Percentiles rank a stretch among this genome's conserved stretches.
phyloP scores from a whole-genome alignment of 2,329 filamentous ascomycete species.

The Ophiobolus disseminans region DNA sequence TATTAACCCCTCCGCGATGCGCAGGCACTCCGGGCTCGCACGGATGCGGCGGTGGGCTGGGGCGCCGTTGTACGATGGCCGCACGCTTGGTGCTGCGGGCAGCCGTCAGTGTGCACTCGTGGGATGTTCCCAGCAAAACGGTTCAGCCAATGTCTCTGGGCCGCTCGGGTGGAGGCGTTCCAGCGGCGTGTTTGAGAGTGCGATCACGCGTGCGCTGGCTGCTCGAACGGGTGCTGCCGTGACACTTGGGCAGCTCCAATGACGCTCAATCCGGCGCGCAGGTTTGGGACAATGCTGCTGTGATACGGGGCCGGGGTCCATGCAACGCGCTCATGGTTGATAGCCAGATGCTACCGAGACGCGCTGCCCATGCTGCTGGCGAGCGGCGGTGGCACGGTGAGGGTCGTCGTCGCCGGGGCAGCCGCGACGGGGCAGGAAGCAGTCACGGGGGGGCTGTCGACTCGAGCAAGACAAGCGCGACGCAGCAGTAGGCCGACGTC shows the following conservation, averaged over 20 bases:
- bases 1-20: constrained; percentile 51
- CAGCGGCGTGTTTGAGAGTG: constrained; percentile 51
- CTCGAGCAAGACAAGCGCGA: constrained; percentile 22
- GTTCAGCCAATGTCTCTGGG: constrained; percentile 47
- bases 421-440: constrained; percentile 9
- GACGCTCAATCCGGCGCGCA: constrained; percentile 47
- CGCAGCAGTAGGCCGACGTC: constrained; percentile 22
- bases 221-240: constrained; percentile 46
- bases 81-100: constrained; percentile 51
- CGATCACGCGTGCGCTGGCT: constrained; percentile 52
- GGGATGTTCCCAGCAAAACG: constrained; percentile 41
- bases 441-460: constrained; percentile 20
- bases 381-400: constrained; percentile 15
- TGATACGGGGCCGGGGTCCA: constrained; percentile 46
- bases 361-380: constrained; percentile 46
- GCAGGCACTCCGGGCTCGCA: constrained; percentile 36
- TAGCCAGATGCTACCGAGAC: constrained; percentile 37
- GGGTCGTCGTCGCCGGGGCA: constrained; percentile 13
- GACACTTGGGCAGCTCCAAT: constrained; percentile 41
- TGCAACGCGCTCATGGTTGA: constrained; percentile 46
- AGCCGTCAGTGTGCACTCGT: constrained; percentile 48
- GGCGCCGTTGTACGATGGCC: constrained; percentile 36
- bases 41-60: constrained; percentile 43
- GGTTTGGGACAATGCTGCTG: constrained; percentile 49
- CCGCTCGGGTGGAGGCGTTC: constrained; percentile 44